A percentile compares a stretch with the other conserved stretches of the same genome.
phyloP scores from a whole-genome alignment of 768 basidiomycete genomes.

The Galerina sulciceps region DNA sequence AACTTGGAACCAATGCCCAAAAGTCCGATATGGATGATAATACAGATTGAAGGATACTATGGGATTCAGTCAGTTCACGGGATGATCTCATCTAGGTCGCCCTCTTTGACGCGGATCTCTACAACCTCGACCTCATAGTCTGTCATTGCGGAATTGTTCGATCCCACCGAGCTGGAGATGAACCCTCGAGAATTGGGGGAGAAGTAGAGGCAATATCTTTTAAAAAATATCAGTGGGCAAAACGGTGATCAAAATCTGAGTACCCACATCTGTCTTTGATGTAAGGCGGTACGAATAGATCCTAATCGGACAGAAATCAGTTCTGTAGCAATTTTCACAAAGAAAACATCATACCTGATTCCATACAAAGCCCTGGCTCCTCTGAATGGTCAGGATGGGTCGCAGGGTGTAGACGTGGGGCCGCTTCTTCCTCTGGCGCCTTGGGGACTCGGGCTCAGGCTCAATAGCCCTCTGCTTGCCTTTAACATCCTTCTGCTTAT shows the following conservation, averaged over 20 bases:
- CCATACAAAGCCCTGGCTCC: constrained; percentile 90
- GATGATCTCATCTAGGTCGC: constrained; percentile 78
- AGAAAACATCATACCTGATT: constrained; percentile 65
- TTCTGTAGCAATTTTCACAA: not conserved
- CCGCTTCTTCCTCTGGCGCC: constrained; percentile 57
- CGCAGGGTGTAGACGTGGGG: constrained; percentile 66
- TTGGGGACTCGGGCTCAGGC: constrained; percentile 55
- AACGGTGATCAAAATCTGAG: constrained; percentile 16
- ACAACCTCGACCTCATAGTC: constrained; percentile 89
- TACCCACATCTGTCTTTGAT: constrained; percentile 89
- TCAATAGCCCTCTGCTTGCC: constrained; percentile 83
- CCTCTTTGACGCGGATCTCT: constrained; percentile 83
- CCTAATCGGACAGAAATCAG: constrained; percentile 43
- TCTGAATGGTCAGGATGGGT: constrained; percentile 85
- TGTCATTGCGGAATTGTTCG: constrained; percentile 65
- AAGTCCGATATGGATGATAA: not conserved
- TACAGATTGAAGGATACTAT: not conserved
- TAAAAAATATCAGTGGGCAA: constrained; percentile 8
- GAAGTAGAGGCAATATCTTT: constrained; percentile 84
- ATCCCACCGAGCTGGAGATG: constrained; percentile 70
- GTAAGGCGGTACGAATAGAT: constrained; percentile 86
- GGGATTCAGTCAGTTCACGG: constrained; percentile 40
- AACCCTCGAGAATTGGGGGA: constrained; percentile 73
- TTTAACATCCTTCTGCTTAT: constrained; percentile 65
- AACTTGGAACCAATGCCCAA: not conserved